Base-by-base conservation (phyloP, 2,329 filamentous ascomycete species). In the Alternaria novae-zelandiae region DNA sequence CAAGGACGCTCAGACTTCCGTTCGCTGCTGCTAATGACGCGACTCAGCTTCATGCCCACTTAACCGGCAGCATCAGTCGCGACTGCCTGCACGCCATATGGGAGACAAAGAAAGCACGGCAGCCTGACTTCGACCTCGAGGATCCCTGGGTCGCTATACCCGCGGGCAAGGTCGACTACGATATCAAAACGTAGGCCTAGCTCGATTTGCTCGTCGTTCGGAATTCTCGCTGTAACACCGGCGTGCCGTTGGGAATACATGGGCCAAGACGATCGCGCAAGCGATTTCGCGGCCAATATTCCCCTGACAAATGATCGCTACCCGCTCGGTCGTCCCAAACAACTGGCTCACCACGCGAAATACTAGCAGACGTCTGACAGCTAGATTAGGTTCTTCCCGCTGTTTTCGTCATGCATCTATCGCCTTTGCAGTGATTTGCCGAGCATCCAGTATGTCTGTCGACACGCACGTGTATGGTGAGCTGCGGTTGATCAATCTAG, bases 341-440 rank as follows among this genome's bases (percentile, higher is more conserved):
- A 20, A 28, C 30, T 23, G 36, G 21, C 26, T 21, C 10, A 32
- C 30, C 21, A 21, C 54, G 54, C 20, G 2, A 30, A n/a, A 13
- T 46, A 4, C 26, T 50, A 21, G 49, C 41, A 59, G 23, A 55
- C 26, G 66, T 23, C 73, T 74, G 59, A 77, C 68, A n/a, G 32
- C 26, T 20, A 10, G 8, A 17, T 44, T 65, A 77, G 91, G 44
- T 93, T 94, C 85, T 94, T 94, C 74, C 89, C 89, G 3, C 84
- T 94, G 15, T 95, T 95, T 81, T 90, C 89, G 25, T 89, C 86
- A 46, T 93, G 93, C 77, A 95, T 94, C 69, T 95, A 96, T 81
- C 85, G 87, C 62, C 88, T 96, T 36, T 86, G 91, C 80, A 88
- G 88, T 72, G 88, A 91, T 70, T 79, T 84, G 11, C 78, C 83